A percentile compares a stretch with the other conserved stretches of the same genome.
Conservation (phyloP, 495 filamentous ascomycete genomes). For the Pseudoneurospora amorphoporcata region DNA sequence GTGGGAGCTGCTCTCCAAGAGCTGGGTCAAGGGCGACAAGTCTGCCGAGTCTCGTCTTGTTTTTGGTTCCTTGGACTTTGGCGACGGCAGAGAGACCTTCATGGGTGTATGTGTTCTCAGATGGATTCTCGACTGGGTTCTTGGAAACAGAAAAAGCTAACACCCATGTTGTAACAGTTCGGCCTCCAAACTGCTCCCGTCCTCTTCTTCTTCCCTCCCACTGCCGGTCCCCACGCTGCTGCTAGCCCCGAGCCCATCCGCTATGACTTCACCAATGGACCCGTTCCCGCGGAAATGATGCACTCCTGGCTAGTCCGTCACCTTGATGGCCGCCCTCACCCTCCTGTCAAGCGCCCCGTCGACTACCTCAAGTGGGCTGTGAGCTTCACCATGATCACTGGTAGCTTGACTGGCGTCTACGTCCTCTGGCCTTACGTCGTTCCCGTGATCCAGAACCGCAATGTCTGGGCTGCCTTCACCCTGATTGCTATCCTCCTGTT, state of each 20-base stretch:
- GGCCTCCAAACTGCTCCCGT: conserved; percentile 93
- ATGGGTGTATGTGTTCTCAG: conserved; percentile 54
- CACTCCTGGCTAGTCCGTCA: conserved; percentile 72
- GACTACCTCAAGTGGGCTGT: conserved; percentile 73
- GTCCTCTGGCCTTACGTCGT: conserved; percentile 74
- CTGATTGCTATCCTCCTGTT: conserved; percentile 88
- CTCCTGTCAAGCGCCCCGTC: conserved; percentile 66
- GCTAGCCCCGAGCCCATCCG: conserved; percentile 56
- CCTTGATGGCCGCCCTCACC: conserved; percentile 64
- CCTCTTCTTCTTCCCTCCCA: conserved; percentile 80
- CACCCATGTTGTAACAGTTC: conserved; percentile 41
- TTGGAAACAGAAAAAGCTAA: conserved; percentile 1
- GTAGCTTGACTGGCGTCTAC: conserved; percentile 53
- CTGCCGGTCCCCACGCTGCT: conserved; percentile 70
- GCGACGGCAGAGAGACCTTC: conserved; percentile 74
- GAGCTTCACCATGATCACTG: conserved; percentile 54
- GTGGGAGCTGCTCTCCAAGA: conserved; percentile 79
- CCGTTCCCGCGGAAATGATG: conserved; percentile 64
- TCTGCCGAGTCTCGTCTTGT: conserved; percentile 59
- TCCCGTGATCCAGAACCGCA: conserved; percentile 83
- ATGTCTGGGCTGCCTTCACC: conserved; percentile 85
- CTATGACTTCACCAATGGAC: conserved; percentile 74
- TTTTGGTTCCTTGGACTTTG: conserved; percentile 83
- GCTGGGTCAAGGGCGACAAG: conserved; percentile 78
- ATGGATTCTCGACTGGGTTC: neutral